These are phyloP conservation scores for Penicillium vulpinum DNA, from an alignment of 2,329 filamentous ascomycete species.

Conservation along the genomic window DNA sequence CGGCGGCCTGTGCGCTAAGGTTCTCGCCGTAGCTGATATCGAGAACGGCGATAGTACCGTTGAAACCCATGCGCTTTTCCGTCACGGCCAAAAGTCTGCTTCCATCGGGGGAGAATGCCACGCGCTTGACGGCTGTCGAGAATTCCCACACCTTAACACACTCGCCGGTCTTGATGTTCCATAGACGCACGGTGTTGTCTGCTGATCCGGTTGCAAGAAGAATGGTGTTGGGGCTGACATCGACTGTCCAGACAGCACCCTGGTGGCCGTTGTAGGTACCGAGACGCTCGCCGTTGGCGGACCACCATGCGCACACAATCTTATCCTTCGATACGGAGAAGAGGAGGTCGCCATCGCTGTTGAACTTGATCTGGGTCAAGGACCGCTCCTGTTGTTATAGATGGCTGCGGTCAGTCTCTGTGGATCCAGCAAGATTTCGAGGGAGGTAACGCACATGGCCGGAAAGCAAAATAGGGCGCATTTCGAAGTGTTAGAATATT, in stretches of 20 bases:
- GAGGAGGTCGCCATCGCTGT: slow-evolving; percentile 91
- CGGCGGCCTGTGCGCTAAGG: slow-evolving; percentile 74
- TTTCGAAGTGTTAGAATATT: slow-evolving; percentile 53
- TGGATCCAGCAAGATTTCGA: slow-evolving; percentile 20
- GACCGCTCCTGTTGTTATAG: slow-evolving; percentile 68
- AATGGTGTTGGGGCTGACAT: slow-evolving; percentile 87
- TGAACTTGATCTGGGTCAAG: slow-evolving; percentile 94
- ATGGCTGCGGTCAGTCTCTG: slow-evolving; percentile 26
- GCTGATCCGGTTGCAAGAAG: slow-evolving; percentile 93
- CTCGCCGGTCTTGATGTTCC: slow-evolving; percentile 91
- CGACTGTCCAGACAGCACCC: slow-evolving; percentile 98
- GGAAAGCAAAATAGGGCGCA: slow-evolving; percentile 95
- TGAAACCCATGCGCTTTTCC: slow-evolving; percentile 96
- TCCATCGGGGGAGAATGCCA: slow-evolving; percentile 96
- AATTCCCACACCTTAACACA: slow-evolving; percentile 98
- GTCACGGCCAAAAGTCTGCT: slow-evolving; percentile 88
- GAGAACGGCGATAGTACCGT: slow-evolving; percentile 90
- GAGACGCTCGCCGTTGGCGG: slow-evolving; percentile 95
- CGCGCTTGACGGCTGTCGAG: slow-evolving; percentile 92
- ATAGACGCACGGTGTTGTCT: slow-evolving; percentile 96
- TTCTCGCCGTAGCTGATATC: slow-evolving; percentile 82
- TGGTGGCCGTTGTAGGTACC: slow-evolving; percentile 96
- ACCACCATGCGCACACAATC: slow-evolving; percentile 94
- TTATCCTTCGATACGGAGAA: slow-evolving; percentile 97
- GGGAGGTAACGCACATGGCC: slow-evolving; percentile 68